Evolutionary conservation across 805 yeast genomes (phyloP).

Genomic region (Candida methanosorbosa): DNA sequence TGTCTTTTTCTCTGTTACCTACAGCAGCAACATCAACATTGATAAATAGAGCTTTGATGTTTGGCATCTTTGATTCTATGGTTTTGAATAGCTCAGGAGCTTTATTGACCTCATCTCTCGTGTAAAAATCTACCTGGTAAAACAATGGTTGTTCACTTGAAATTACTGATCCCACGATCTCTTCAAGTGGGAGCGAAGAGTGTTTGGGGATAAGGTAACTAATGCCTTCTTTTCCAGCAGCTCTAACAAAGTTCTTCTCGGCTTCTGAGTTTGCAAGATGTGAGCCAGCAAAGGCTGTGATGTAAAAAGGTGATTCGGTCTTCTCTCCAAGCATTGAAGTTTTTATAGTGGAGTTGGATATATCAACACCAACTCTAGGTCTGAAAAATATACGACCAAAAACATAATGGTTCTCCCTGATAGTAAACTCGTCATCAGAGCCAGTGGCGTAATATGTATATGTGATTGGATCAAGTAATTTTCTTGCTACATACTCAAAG

Average conservation of each 20-base stretch:
- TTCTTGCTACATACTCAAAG: slow-evolving; percentile 78
- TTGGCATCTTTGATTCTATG: slow-evolving; percentile 30
- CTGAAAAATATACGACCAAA: slow-evolving; percentile 78
- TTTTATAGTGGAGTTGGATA: slow-evolving; percentile 46
- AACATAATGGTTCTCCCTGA: slow-evolving; percentile 82
- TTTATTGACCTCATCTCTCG: slow-evolving; percentile 56
- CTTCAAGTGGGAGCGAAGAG: slow-evolving; percentile 75
- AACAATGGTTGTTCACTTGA: slow-evolving; percentile 59
- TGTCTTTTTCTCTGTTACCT: slow-evolving; percentile 82
- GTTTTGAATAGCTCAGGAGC: slow-evolving; percentile 12
- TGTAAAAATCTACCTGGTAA: slow-evolving; percentile 69
- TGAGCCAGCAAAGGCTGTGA: slow-evolving; percentile 86
- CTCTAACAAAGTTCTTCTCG: slow-evolving; percentile 68
- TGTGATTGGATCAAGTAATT: slow-evolving; percentile 62
- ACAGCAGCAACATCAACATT: slow-evolving; percentile 83
- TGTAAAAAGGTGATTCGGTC: slow-evolving; percentile 69
- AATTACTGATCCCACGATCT: slow-evolving; percentile 51
- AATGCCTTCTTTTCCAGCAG: slow-evolving; percentile 53
- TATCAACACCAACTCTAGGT: slow-evolving; percentile 75
- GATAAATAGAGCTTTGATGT: slow-evolving; percentile 69
- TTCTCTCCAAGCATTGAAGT: slow-evolving; percentile 63
- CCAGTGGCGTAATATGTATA: slow-evolving; percentile 88
- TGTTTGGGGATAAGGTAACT: slow-evolving; percentile 84
- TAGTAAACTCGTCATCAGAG: slow-evolving; percentile 78
- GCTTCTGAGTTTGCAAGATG: slow-evolving; percentile 83